Base-by-base conservation (phyloP, 78 protist species). In the Dictyostelium firmibasis region DNA sequence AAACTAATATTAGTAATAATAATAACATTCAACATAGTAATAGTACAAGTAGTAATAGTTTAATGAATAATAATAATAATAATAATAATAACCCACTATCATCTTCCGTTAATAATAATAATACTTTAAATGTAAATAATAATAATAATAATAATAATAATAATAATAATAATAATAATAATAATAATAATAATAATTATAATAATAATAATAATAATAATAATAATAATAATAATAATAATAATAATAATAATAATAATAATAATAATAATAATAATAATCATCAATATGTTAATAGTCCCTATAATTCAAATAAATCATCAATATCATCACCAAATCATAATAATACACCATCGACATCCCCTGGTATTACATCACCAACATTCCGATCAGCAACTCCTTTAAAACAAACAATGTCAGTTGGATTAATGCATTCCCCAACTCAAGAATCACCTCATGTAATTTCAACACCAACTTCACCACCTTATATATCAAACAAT, bases 351-450 rank as follows among this genome's bases (percentile, higher is more conserved):
- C 87, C 87, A 29, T 44, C 86, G 11, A 88, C 93, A 14, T 88
- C 93, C 29, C 93, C 93, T 1, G 41, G 79, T 29, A 74, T 88
- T 7, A 74, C 76, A 38, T 88, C 93, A 53, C 93, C 93, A 64
- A 53, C 35, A 7, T 64, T 79, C 29, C 64, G 47, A n/a, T 43
- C 82, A 25, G 35, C 86, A 25, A 77, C 93, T 20, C 85, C 86
- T 16, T 38, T 88, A 7, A 33, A 85, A n/a, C 84, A 88, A 20
- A 79, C 93, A 23, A 88, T 43, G 38, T 79, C 86, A 23, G 43
- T 44, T 23, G 72, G 72, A 8, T 84, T 74, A 83, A 20, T 83
- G 41, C 18, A 20, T 62, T 20, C 44, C 20, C 85, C 38, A 25
- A 53, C 50, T 14, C 44, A 29, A 25, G 44, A 25, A 33, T 78